phyloP scores from a whole-genome alignment of 169 alveolate species.

The Eimeria nieschulzi region DNA sequence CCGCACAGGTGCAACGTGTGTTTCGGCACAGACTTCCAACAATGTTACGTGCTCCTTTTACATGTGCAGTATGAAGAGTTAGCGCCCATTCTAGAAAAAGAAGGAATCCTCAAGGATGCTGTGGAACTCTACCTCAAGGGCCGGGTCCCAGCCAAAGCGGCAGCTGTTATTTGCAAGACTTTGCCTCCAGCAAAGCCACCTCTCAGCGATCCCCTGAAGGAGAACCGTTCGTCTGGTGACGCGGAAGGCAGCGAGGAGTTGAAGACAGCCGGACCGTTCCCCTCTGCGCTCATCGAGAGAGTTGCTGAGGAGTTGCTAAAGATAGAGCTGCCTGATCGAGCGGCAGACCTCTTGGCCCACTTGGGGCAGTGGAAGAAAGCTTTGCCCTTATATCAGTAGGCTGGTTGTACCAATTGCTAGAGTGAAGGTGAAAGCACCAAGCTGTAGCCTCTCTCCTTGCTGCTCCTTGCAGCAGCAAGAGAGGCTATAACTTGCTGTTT shows the following conservation, averaged over 20 bases:
- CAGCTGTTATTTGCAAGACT: background rate
- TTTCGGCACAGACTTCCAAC: background rate
- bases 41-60: background rate
- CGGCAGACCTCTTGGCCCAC: constrained; percentile 21
- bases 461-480: too few relatives aligned
- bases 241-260: background rate
- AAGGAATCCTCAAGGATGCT: background rate
- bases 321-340: background rate
- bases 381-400: background rate
- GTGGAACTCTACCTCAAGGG: constrained; percentile 16
- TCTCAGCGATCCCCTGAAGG: background rate
- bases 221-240: background rate
- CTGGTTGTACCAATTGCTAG: too few relatives aligned
- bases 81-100: background rate
- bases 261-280: background rate
- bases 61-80: constrained; percentile 25
- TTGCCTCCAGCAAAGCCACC: background rate
- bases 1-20: background rate
- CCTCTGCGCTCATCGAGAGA: background rate
- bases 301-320: background rate
- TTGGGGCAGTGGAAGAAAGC: constrained; percentile 17
- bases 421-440: too few relatives aligned
- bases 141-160: constrained; percentile 24
- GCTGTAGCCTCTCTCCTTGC: too few relatives aligned
- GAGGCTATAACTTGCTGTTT: too few relatives aligned